Percentiles rank a stretch among this genome's conserved stretches.
phyloP scores from a whole-genome alignment of 306 rosid genomes.

The Ammopiptanthus mongolicus region DNA sequence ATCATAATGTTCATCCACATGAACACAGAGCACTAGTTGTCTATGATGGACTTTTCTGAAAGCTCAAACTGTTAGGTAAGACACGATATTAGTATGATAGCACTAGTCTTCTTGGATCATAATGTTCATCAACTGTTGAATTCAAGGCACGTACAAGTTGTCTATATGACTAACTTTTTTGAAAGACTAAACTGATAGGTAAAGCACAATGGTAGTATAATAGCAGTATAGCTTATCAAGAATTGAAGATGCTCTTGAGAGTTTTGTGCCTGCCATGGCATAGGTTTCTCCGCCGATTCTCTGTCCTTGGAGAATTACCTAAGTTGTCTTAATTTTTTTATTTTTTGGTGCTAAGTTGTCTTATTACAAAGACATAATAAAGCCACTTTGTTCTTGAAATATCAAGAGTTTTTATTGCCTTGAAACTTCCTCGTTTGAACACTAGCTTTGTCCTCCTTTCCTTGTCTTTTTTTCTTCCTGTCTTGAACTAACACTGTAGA shows the following conservation, averaged over 20 bases:
- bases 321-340: constrained; percentile 34
- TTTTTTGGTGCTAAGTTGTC: constrained; percentile 33
- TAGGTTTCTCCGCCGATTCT: constrained; percentile 20
- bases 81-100: too few relatives aligned
- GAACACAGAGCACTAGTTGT: background rate
- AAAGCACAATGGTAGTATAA: background rate
- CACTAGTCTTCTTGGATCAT: background rate
- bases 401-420: constrained; percentile 7
- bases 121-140: background rate
- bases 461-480: background rate
- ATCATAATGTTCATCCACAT: background rate
- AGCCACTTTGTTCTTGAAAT: background rate
- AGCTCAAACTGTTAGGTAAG: too few relatives aligned
- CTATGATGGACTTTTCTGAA: too few relatives aligned
- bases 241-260: background rate
- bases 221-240: background rate
- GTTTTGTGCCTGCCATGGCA: background rate
- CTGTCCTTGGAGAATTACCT: constrained; percentile 6
- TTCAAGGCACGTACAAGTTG: too few relatives aligned
- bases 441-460: constrained; percentile 11
- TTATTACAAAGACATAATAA: constrained; percentile 14
- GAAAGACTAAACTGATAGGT: too few relatives aligned
- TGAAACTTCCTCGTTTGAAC: constrained; percentile 24
- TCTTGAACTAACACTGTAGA: background rate
- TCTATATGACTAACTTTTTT: too few relatives aligned